These are phyloP conservation scores for Nicotiana tomentosiformis DNA, from an alignment of 257 asterid species.

Conservation along the genomic window DNA sequence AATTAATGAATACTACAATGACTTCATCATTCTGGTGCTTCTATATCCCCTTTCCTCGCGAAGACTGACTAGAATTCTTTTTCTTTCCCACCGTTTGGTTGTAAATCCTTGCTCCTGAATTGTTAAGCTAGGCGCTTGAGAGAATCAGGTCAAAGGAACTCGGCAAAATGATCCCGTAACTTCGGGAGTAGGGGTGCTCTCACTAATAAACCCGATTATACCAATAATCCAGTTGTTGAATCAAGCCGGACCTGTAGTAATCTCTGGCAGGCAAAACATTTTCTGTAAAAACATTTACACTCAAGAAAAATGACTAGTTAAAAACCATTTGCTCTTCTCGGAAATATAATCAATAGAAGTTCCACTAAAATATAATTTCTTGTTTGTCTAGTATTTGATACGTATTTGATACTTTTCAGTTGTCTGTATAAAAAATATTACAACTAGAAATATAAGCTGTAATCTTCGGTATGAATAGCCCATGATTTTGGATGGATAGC, in stretches of 20 bases:
- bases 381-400: background rate
- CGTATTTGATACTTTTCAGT: background rate
- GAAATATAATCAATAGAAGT: background rate
- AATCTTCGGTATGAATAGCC: background rate
- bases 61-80: background rate
- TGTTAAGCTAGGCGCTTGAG: background rate
- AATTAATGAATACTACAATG: background rate
- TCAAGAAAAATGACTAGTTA: background rate
- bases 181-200: background rate
- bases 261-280: background rate
- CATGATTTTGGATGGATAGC: background rate
- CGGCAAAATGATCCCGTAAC: background rate
- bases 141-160: background rate
- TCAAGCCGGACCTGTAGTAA: background rate
- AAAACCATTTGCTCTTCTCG: background rate
- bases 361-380: background rate
- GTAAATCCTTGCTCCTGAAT: background rate
- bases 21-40: background rate
- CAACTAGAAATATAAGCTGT: background rate
- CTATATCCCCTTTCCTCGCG: background rate
- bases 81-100: background rate
- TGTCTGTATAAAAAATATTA: background rate
- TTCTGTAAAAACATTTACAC: background rate
- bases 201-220: background rate
- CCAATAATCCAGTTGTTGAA: background rate